Evolutionary conservation across 306 rosid genomes (phyloP).

Genomic region (Delonix regia): DNA sequence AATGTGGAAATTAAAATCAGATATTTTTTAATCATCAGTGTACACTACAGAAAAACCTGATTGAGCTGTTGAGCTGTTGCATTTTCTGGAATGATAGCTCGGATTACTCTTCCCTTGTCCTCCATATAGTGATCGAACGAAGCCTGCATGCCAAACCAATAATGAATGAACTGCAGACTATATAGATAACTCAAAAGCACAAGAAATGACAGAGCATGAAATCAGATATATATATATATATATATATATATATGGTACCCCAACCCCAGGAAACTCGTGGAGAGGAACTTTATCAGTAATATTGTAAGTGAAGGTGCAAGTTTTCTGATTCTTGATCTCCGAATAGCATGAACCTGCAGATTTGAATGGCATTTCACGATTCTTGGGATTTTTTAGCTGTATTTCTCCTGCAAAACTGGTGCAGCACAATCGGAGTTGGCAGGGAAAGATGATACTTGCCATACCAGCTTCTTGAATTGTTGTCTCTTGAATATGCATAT

Average conservation of each 20-base stretch:
- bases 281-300: slow-evolving; percentile 19
- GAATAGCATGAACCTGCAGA: neutral
- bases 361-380: too few relatives aligned
- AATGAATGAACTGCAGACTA: too few relatives aligned
- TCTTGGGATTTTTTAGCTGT: neutral
- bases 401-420: neutral
- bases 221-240: too few relatives aligned
- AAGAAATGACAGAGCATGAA: too few relatives aligned
- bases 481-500: too few relatives aligned
- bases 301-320: slow-evolving; percentile 21
- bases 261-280: slow-evolving; percentile 25
- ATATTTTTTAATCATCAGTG: too few relatives aligned
- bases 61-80: slow-evolving; percentile 28
- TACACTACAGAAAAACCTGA: slow-evolving; percentile 29
- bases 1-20: neutral
- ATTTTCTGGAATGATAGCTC: slow-evolving; percentile 32
- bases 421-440: neutral
- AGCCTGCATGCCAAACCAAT: neutral
- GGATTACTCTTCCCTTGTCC: slow-evolving; percentile 35
- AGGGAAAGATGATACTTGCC: too few relatives aligned
- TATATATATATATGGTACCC: too few relatives aligned
- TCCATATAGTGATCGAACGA: slow-evolving; percentile 43
- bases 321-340: neutral
- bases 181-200: too few relatives aligned
- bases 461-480: too few relatives aligned